These are phyloP conservation scores for Phytophthora podocarpi DNA, from an alignment of 352 stramenopile genomes.

Conservation along the genomic window DNA sequence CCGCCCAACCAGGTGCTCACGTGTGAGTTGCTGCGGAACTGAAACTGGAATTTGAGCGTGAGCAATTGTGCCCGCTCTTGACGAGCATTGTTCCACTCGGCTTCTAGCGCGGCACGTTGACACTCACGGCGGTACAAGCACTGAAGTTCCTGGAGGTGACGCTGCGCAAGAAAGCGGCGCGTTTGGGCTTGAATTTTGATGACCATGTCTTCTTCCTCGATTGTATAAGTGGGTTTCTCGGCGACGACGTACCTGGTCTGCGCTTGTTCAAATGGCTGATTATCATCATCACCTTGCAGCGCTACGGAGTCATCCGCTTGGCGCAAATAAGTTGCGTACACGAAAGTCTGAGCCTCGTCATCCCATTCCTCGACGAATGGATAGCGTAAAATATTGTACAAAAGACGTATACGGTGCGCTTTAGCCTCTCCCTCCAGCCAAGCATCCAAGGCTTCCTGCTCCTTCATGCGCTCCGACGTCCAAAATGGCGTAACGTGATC, in stretches of 20 bases:
- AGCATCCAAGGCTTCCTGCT: slow-evolving; percentile 54
- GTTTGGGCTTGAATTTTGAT: slow-evolving; percentile 50
- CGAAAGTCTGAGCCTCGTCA: slow-evolving; percentile 42
- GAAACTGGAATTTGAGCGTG: slow-evolving; percentile 45
- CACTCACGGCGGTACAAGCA: slow-evolving; percentile 35
- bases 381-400: slow-evolving; percentile 53
- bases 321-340: slow-evolving; percentile 42
- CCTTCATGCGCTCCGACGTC: slow-evolving; percentile 61
- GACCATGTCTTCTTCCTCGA: slow-evolving; percentile 61
- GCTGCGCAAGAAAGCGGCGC: slow-evolving; percentile 49
- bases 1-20: slow-evolving; percentile 19
- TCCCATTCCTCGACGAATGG: slow-evolving; percentile 70
- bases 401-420: slow-evolving; percentile 35
- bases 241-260: slow-evolving; percentile 24
- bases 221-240: slow-evolving; percentile 64
- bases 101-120: slow-evolving; percentile 39
- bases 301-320: slow-evolving; percentile 2
- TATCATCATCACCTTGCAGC: slow-evolving; percentile 7
- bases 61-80: slow-evolving; percentile 53
- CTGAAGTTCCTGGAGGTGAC: slow-evolving; percentile 30
- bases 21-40: slow-evolving; percentile 22
- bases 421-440: slow-evolving; percentile 45
- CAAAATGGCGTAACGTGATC: slow-evolving; percentile 73
- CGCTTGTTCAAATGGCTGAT: slow-evolving; percentile 15
- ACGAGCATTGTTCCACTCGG: slow-evolving; percentile 41